Evolutionary conservation across 257 asterid species (phyloP), one percentile per base, ranked within the genome.

Genomic region (Solanum chaucha): DNA sequence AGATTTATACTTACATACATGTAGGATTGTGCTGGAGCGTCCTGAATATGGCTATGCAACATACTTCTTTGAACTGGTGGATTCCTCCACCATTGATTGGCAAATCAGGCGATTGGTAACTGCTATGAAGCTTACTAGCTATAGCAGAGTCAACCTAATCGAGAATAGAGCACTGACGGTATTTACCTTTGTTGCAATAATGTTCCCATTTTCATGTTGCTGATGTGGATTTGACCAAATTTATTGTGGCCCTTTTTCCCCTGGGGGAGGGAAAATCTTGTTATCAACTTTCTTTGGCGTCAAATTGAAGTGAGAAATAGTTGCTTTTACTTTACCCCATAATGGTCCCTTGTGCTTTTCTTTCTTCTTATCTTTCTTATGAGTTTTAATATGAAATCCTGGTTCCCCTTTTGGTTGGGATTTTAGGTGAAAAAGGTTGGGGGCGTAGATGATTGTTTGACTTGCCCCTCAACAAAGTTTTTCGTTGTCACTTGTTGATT

Each of bases 41-140:
- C 99, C 99, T 30, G 99, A 95, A 87, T 97, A 97, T 91, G 99
- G 99, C 67, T 95, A 90, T 87, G 99, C 99, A 2, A 95, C 99
- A 14, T 97, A 97, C 90, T 97, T 97, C 90, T 97, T 97, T 72
- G 98, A 95, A 87, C 88, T 95, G 92, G 87, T 85, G 74, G 91
- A 89, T 85, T 90, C 94, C 7, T 82, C 92, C 87, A 92, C 99
- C 35, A 87, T 93, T 88, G 81, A 75, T 87, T 97, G 99, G 99
- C 99, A 97, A 91, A 90, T 97, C 92, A 94, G 86, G 88, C 94
- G 98, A 41, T 92, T 97, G 85, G 92, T 97, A 59, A 95, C 89
- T 85, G 94, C 93, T 51, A 95, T 97, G 98, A 97, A 93, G 93
- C 96, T 97, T 65, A 90, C 96, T 74, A 93, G 90, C 94, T 96